Evolutionary conservation across 441 rosid species (phyloP), one percentile per base, ranked within the genome.

Genomic region (Arabidopsis hybrid): DNA sequence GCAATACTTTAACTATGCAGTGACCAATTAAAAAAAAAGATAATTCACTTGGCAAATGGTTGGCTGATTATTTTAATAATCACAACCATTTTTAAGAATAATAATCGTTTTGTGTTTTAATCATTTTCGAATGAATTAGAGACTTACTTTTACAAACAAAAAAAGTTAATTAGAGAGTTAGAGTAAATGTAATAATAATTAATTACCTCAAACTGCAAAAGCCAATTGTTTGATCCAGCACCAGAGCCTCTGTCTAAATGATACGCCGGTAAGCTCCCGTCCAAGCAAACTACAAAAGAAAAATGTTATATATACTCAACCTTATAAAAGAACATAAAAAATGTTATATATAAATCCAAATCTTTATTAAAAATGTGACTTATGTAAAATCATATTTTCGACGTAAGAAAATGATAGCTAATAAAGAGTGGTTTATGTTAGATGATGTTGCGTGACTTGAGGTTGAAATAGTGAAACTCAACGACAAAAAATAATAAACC

Each of bases 181-280:
- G 1, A 42, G 38, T 70, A 70, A 62, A 53, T 65, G 36, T 63
- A 72, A 50, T 63, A 72, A 50, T 55, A 51, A 53, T n/a, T 6
- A 65, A 32, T 74, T 84, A 91, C 99, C 97, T 94, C 99, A 70
- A 92, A 90, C 74, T 89, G 95, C 72, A 94, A 71, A 71, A 94
- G 84, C 99, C 97, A 94, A 81, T 90, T 92, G 82, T 77, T 40
- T 55, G 79, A 77, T 68, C 99, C 97, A 63, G 87, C 82, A 7
- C 99, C 99, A 76, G 81, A 89, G 77, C 99, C 99, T 79, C 78
- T 83, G 82, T 89, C 83, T 26, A 89, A 75, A 79, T 94, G 90
- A 76, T 94, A 94, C 8, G 92, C 99, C 3, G 99, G 99, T 78
- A 80, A 83, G 83, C 97, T 94, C 16, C 99, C 99, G 38, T 94